Base-by-base conservation (phyloP, 257 asterid species). In the Petunia secreta region DNA sequence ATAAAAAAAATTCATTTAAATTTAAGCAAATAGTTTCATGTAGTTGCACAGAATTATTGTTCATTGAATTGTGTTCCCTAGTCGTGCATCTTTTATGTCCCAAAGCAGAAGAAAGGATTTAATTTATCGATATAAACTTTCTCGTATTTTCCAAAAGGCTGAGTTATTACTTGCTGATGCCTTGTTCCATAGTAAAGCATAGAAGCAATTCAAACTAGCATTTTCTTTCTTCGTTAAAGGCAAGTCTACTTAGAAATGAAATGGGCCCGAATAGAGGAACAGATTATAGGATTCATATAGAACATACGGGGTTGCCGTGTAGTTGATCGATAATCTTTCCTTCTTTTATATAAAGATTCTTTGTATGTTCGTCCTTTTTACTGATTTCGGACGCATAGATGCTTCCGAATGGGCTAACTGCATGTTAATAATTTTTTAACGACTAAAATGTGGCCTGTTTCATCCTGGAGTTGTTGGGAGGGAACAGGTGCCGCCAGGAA, bases 81-180 rank as follows among this genome's bases (percentile, higher is more conserved):
- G 75, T 67, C 57, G 25, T 69, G 76, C 76, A 46, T 69, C 58
- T 46, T 25, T 43, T 46, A 46, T 69, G 76, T 69, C 2, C 60
- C 7, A 48, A 71, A 71, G 16, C 0, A 40, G 34, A 71, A 48
- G 59, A 25, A 0, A 10, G 14, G 36, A 38, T 36, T 63, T 63
- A 63, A 63, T 37, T 9, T 63, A 48, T 16, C 62, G 50, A 71
- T 34, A 48, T 4, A 50, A 50, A 25, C 8, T 48, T 71, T 71
- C 34, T 34, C 50, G 44, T 71, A 25, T 48, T 10, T 10, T 34
- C 77, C 62, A 71, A 57, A 50, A 50, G 46, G 77, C 46, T 71
- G 44, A 71, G 50, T 16, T 44, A n/a, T 44, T 48, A 71, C 77
- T 48, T 48, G 58, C 48, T 41, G 54, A 25, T 25, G 25, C 25